Evolutionary conservation across 2,329 filamentous ascomycete species (phyloP), one percentile per base, ranked within the genome.

Genomic region (Trichothecium roseum): DNA sequence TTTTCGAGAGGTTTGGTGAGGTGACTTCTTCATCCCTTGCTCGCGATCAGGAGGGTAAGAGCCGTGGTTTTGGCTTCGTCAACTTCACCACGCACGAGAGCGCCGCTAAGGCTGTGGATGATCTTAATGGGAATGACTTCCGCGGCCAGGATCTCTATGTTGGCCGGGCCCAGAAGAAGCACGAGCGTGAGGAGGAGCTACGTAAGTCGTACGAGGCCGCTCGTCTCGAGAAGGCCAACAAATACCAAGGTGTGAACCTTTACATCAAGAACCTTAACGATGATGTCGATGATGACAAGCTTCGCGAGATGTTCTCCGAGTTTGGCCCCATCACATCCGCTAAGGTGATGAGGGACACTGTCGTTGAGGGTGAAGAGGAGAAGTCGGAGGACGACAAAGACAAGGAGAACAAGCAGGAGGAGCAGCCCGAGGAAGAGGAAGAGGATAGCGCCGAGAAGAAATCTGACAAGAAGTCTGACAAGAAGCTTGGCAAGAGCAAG

Each of bases 241-340:
- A 98, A 73, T 98, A 98, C 68, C 87, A 94, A 69, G 91, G 91
- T 49, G 91, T 98, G 62, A 98, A 98, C 72, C 76, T 98, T 34
- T 98, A 98, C 71, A 91, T 98, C 69, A 98, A 98, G 81, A 98
- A 98, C 67, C 72, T 98, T 42, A 83, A 87, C 46, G 91, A 98
- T 49, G 91, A 96, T 42, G 78, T 98, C 47, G 91, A 98, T 55
- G 91, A 98, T 51, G 91, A 98, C 54, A 94, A 94, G 75, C 78
- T 98, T 43, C 87, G 91, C 52, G 81, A 88, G 53, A 82, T 96
- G 60, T 98, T 98, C 63, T 69, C 80, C 54, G 74, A 86, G 48
- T 96, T 84, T 53, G 91, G 91, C 43, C 85, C 84, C 51, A 96
- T 98, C 63, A 98, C 91, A 42, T 96, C 91, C 27, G 89, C 91